Percentiles rank a stretch among this genome's conserved stretches.
These are phyloP conservation scores for Symbiodinium natans DNA, from an alignment of 73 alveolate genomes.

Conservation along the genomic window DNA sequence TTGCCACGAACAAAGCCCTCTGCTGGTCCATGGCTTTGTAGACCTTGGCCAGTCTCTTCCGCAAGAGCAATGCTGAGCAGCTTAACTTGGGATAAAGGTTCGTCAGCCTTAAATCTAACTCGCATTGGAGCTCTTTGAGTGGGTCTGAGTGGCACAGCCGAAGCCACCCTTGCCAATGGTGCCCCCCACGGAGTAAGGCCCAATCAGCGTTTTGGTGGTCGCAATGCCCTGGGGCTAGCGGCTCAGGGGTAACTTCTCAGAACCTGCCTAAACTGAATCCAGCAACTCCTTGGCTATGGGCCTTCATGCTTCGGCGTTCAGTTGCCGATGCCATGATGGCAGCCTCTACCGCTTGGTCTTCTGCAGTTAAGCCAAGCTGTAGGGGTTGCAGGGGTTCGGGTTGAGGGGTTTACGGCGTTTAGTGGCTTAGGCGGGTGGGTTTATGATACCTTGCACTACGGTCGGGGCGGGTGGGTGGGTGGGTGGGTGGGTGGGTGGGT, in stretches of 20 bases:
- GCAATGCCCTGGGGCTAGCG: neutral
- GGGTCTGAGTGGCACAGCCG: constrained; percentile 13
- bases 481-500: too few relatives aligned
- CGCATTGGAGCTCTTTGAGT: neutral
- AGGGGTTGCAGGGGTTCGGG: neutral
- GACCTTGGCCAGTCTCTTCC: constrained; percentile 22
- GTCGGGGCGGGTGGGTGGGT: too few relatives aligned
- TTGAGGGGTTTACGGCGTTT: neutral
- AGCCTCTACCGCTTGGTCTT: neutral
- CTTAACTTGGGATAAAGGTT: neutral
- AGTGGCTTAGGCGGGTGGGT: too few relatives aligned
- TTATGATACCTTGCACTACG: too few relatives aligned
- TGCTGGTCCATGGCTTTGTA: constrained; percentile 85
- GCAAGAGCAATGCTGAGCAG: neutral
- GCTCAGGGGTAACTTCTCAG: neutral
- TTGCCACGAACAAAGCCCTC: constrained; percentile 93
- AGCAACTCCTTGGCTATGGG: neutral
- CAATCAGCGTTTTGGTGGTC: neutral
- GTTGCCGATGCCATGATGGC: neutral
- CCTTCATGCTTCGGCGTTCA: neutral
- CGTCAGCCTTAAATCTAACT: neutral
- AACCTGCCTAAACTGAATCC: neutral
- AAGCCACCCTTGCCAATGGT: constrained; percentile 68
- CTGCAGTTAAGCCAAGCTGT: too few relatives aligned
- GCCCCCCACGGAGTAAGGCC: neutral